These are phyloP conservation scores for Pseudonectria buxi DNA, from an alignment of 2,329 filamentous ascomycete species.

Conservation along the genomic window DNA sequence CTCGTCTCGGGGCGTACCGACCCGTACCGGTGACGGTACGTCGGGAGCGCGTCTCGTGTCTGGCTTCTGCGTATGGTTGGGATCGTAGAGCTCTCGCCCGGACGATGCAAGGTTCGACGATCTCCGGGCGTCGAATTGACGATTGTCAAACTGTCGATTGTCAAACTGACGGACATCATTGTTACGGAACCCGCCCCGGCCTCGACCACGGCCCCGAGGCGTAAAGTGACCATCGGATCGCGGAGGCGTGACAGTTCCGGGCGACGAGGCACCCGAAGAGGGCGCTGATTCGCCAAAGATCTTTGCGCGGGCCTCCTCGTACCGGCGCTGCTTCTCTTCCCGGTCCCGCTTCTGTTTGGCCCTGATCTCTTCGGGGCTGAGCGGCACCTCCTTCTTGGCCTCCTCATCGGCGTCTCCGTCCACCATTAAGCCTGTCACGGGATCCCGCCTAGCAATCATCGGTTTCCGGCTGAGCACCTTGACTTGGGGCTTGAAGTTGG, in stretches of 20 bases:
- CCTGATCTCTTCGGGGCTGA: slow-evolving; percentile 69
- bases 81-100: slow-evolving; percentile 68
- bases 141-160: slow-evolving; percentile 24
- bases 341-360: slow-evolving; percentile 70
- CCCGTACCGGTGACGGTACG: slow-evolving; percentile 29
- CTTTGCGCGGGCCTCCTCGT: slow-evolving; percentile 81
- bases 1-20: slow-evolving; percentile 44
- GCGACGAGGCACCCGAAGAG: slow-evolving; percentile 54
- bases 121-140: slow-evolving; percentile 24
- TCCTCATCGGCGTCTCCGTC: slow-evolving; percentile 57
- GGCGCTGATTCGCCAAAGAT: slow-evolving; percentile 64
- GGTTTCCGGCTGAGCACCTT: slow-evolving; percentile 83
- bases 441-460: slow-evolving; percentile 51
- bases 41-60: slow-evolving; percentile 42
- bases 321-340: slow-evolving; percentile 84
- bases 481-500: slow-evolving; percentile 72
- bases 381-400: slow-evolving; percentile 54
- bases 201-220: slow-evolving; percentile 41
- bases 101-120: slow-evolving; percentile 21
- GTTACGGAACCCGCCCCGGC: slow-evolving; percentile 30
- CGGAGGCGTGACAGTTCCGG: slow-evolving; percentile 55
- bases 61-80: slow-evolving; percentile 60
- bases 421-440: slow-evolving; percentile 40
- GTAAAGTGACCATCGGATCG: slow-evolving; percentile 26
- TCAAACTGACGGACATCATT: slow-evolving; percentile 26